phyloP scores from a whole-genome alignment of 345 rosid species.

The Cardamine occulta region DNA sequence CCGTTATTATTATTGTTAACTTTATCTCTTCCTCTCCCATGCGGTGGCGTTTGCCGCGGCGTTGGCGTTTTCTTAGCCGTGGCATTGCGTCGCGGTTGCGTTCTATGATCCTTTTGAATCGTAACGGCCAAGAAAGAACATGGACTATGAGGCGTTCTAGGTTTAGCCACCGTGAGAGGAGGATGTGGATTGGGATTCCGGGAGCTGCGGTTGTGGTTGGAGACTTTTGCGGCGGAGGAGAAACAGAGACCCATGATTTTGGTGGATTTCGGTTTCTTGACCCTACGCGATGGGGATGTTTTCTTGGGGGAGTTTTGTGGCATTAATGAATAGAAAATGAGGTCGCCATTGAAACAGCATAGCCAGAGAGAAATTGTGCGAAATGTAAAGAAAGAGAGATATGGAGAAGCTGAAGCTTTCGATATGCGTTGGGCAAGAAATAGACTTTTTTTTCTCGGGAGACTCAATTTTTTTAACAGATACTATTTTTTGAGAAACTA shows the following conservation, averaged over 20 bases:
- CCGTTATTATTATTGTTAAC: constrained; percentile 26
- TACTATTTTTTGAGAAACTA: background rate
- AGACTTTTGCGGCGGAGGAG: constrained; percentile 66
- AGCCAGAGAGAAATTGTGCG: constrained; percentile 32
- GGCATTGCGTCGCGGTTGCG: constrained; percentile 37
- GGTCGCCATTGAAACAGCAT: constrained; percentile 36
- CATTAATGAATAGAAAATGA: constrained; percentile 34
- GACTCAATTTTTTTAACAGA: too few species aligned
- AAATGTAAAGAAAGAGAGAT: constrained; percentile 29
- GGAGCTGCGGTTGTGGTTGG: constrained; percentile 57
- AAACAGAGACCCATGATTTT: constrained; percentile 71
- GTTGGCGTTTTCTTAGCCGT: constrained; percentile 37
- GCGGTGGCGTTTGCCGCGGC: constrained; percentile 37
- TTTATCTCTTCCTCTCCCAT: constrained; percentile 32
- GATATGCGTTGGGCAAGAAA: constrained; percentile 30
- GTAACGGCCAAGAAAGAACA: constrained; percentile 40
- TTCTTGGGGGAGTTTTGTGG: constrained; percentile 7
- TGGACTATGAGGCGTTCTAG: constrained; percentile 21
- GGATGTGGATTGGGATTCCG: constrained; percentile 15
- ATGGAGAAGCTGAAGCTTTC: constrained; percentile 1
- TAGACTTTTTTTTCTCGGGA: background rate
- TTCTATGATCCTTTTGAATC: constrained; percentile 40
- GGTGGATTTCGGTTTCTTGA: constrained; percentile 25
- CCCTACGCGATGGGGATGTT: constrained; percentile 32
- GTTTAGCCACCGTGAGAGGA: constrained; percentile 39